Evolutionary conservation across 108 stramenopile genomes (phyloP).

Genomic region (Nitzschia sp.): DNA sequence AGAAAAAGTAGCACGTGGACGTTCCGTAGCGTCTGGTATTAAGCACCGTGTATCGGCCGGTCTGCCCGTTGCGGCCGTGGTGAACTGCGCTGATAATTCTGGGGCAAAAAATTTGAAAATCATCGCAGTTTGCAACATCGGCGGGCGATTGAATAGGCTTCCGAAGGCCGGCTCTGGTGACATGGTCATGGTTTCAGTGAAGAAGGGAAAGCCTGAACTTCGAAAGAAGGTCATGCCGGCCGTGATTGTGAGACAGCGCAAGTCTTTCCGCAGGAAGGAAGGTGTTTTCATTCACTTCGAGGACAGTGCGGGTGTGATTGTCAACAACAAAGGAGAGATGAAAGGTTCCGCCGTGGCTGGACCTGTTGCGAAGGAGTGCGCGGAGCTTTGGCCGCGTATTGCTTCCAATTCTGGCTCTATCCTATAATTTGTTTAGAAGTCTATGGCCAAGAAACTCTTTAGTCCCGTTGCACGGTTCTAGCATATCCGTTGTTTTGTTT

Average conservation of each 20-base stretch:
- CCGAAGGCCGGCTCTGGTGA: slow-evolving; percentile 97
- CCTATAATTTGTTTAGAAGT: no score
- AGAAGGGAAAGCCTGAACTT: slow-evolving; percentile 99
- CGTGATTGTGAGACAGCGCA: slow-evolving; percentile 98
- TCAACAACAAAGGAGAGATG: slow-evolving; percentile 99
- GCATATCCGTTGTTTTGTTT: background rate
- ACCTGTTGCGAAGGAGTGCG: slow-evolving; percentile 99
- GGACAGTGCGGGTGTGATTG: slow-evolving; percentile 99
- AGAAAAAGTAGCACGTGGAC: slow-evolving; percentile 83
- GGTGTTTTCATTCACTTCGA: slow-evolving; percentile 99
- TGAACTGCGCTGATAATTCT: slow-evolving; percentile 99
- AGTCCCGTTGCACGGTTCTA: background rate
- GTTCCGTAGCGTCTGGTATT: slow-evolving; percentile 92
- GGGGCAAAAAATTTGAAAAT: slow-evolving; percentile 99
- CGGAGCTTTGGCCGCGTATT: slow-evolving; percentile 99
- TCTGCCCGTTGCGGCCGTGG: slow-evolving; percentile 97
- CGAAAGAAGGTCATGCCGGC: slow-evolving; percentile 99
- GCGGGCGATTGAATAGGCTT: slow-evolving; percentile 97
- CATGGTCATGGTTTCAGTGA: slow-evolving; percentile 99
- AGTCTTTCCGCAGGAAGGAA: slow-evolving; percentile 99
- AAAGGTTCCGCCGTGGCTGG: slow-evolving; percentile 99
- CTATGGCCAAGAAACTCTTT: background rate
- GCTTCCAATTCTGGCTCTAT: slow-evolving; percentile 98
- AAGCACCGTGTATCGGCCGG: slow-evolving; percentile 99
- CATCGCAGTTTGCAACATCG: slow-evolving; percentile 98